phyloP scores from a whole-genome alignment of 2,329 filamentous ascomycete species.

The Scedosporium apiospermum region DNA sequence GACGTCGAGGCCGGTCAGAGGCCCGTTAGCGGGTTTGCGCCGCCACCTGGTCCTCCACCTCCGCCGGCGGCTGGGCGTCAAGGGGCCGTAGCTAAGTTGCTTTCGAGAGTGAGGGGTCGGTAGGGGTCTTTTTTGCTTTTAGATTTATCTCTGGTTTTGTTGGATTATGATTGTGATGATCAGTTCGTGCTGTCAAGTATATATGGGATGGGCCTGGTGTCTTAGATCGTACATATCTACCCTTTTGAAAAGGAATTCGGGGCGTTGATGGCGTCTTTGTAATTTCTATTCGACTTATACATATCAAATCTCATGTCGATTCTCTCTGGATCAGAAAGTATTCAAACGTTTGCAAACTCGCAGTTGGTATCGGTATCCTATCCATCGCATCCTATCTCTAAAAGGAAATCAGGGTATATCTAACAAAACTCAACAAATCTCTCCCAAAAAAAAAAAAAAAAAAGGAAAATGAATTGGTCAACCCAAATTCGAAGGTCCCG shows the following conservation, averaged over 20 bases:
- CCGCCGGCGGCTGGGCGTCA: not conserved
- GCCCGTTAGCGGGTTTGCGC: not conserved
- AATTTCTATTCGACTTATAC: not conserved
- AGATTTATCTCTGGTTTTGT: not conserved
- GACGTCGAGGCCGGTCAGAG: not conserved
- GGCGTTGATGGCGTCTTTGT: not conserved
- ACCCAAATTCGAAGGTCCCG: not conserved
- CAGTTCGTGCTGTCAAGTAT: no score
- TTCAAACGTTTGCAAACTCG: not conserved
- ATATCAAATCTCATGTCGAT: not conserved
- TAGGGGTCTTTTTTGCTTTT: not conserved
- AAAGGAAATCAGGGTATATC: not conserved
- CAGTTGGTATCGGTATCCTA: not conserved
- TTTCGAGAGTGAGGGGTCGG: not conserved
- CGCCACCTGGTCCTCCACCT: not conserved
- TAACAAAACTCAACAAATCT: not conserved
- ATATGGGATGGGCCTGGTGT: no score
- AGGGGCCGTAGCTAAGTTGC: not conserved
- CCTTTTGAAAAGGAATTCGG: not conserved
- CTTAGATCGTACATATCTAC: not conserved
- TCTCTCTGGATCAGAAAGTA: not conserved
- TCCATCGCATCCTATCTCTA: not conserved
- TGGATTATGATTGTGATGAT: not conserved
- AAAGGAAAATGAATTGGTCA: not conserved
- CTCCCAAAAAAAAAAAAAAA: no score